Conservation (phyloP, 257 asterid genomes). For the Plantago elongata region DNA sequence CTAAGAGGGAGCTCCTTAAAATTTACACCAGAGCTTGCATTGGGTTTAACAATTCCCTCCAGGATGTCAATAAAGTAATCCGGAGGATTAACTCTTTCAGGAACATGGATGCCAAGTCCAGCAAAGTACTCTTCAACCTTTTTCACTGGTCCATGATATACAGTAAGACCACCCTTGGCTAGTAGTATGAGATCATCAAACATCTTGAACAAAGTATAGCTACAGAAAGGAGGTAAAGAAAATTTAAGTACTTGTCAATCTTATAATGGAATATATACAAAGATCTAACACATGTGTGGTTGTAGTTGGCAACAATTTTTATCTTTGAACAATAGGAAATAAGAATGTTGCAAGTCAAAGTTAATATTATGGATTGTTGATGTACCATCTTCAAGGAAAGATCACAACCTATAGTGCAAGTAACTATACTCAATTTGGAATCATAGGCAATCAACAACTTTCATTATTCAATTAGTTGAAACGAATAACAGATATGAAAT, state of each 20-base stretch:
- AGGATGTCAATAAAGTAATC: slow-evolving; percentile 89
- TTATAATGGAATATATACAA: too few species aligned
- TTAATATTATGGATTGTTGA: too few species aligned
- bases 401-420: too few species aligned
- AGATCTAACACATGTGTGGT: too few species aligned
- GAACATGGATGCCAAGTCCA: slow-evolving; percentile 74
- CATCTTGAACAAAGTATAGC: slow-evolving; percentile 95
- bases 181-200: slow-evolving; percentile 94
- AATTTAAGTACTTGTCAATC: neutral
- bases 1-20: slow-evolving; percentile 88
- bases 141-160: slow-evolving; percentile 92
- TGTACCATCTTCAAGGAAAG: too few species aligned
- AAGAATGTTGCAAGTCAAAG: too few species aligned
- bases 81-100: slow-evolving; percentile 96
- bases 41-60: slow-evolving; percentile 79
- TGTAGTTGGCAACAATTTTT: too few species aligned
- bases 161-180: slow-evolving; percentile 98
- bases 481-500: too few species aligned
- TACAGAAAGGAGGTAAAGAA: slow-evolving; percentile 33
- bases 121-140: slow-evolving; percentile 93
- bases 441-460: too few species aligned
- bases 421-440: too few species aligned
- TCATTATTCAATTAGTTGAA: too few species aligned
- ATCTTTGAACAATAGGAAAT: too few species aligned
- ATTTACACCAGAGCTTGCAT: slow-evolving; percentile 46